These are phyloP conservation scores for Claviceps monticola DNA, from an alignment of 2,329 filamentous ascomycete species.

Conservation along the genomic window DNA sequence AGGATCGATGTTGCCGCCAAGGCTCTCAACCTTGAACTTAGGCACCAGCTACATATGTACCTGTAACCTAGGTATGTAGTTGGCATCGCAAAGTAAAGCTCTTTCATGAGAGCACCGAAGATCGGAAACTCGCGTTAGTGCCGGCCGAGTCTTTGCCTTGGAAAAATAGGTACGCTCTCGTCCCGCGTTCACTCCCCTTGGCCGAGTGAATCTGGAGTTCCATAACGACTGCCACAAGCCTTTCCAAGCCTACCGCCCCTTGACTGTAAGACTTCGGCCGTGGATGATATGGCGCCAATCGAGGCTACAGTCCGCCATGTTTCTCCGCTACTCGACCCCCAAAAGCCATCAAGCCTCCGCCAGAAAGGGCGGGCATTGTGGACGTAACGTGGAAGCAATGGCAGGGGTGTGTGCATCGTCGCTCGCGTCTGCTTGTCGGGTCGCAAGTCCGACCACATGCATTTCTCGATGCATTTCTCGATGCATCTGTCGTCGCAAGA, in stretches of 20 bases:
- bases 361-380: constrained; percentile 4
- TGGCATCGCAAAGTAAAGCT: no score
- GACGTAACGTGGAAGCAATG: not conserved
- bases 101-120: no score
- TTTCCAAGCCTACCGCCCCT: not conserved
- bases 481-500: not conserved
- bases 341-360: not conserved
- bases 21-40: not conserved
- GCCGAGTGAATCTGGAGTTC: no score
- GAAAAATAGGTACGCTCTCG: no score
- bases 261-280: constrained; percentile 4
- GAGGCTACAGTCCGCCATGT: not conserved
- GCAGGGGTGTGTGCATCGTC: not conserved
- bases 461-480: not conserved
- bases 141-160: no score
- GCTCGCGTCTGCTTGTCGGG: not conserved
- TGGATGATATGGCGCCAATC: constrained; percentile 5
- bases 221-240: not conserved
- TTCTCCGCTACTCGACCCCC: constrained; percentile 4
- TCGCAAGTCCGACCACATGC: not conserved
- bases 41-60: no score
- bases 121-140: no score
- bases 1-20: not conserved
- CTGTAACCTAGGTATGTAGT: no score
- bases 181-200: no score